Base-by-base conservation (phyloP, 768 basidiomycete species). In the Macrolepiota dolichaula region DNA sequence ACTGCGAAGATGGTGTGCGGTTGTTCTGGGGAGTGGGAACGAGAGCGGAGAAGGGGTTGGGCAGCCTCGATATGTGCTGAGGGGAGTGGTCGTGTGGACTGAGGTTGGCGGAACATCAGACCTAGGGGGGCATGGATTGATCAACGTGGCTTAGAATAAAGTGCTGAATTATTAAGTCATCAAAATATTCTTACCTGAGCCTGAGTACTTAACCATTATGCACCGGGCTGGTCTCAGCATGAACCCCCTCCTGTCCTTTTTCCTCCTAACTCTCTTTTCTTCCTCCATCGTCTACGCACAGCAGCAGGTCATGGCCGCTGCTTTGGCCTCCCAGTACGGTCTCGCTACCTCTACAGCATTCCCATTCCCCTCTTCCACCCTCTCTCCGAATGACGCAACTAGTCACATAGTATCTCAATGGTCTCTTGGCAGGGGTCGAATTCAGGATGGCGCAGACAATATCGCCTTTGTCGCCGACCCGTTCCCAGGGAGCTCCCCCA, bases 401-500 rank as follows among this genome's bases (percentile, higher is more conserved):
- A 70, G 74, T 0, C 78, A 85, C 63, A 71, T 91, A 9, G 73
- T 77, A 22, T 78, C 80, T 9, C 71, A 79, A 25, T 92, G 89
- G 89, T 80, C 78, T 40, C 77, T 91, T 5, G 81, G 74, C 68
- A 85, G 83, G 65, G 84, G 81, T 13, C 79, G 75, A 42, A 80
- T 92, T 32, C 85, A 88, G 64, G 81, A 88, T 63, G 81, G 82
- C 38, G 75, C 73, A 0, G 64, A 72, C 50, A 80, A 88, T 65
- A 70, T 91, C 58, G 77, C 76, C 7, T 91, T 91, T 69, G 86
- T 90, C 50, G 59, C 67, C 15, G 88, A 92, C 68, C 87, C 89
- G 0, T 91, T 87, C 72, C 84, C 88, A 4, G 75, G 75, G 59
- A 72, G 76, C 9, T 73, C 78, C 7, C 74, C 80, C 9, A 59